A percentile compares a stretch with the other conserved stretches of the same genome.
Conservation (phyloP, 805 yeast genomes). For the Pachysolen tannophilus region DNA sequence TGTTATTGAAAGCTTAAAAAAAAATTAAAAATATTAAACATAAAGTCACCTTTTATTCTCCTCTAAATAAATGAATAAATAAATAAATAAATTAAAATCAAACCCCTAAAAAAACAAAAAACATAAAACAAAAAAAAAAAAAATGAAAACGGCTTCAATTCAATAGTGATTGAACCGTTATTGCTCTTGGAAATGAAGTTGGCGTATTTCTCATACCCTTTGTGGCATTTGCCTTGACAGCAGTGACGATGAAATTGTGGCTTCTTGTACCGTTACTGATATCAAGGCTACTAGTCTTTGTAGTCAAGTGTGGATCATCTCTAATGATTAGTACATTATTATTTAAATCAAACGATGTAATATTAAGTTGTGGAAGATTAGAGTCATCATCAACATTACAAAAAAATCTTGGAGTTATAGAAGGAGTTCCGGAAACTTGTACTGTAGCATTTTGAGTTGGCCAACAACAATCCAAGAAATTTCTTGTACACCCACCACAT, state of each 20-base stretch:
- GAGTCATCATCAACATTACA: constrained; percentile 3
- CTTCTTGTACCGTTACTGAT: too few relatives aligned
- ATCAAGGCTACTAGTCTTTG: constrained; percentile 4
- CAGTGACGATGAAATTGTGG: constrained; percentile 8
- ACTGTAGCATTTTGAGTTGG: constrained; percentile 1
- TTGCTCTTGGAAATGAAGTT: constrained; percentile 3
- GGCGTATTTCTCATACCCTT: constrained; percentile 3
- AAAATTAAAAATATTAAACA: too few relatives aligned
- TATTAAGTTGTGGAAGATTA: not conserved
- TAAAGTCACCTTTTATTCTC: too few relatives aligned
- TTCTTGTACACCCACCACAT: constrained; percentile 13
- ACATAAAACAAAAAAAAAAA: not conserved
- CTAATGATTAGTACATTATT: constrained; percentile 8
- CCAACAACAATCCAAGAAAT: constrained; percentile 9
- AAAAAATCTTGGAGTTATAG: not conserved
- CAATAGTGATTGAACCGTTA: constrained; percentile 7
- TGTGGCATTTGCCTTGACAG: constrained; percentile 4
- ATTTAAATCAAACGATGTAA: constrained; percentile 1
- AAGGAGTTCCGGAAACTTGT: not conserved
- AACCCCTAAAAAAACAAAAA: not conserved
- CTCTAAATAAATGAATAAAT: not conserved
- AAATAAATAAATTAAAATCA: too few relatives aligned
- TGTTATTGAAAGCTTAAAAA: constrained; percentile 22
- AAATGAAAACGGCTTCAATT: not conserved
- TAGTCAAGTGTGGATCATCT: constrained; percentile 7